Evolutionary conservation across 2,329 filamentous ascomycete species (phyloP).

Genomic region (Trichoderma sp.): DNA sequence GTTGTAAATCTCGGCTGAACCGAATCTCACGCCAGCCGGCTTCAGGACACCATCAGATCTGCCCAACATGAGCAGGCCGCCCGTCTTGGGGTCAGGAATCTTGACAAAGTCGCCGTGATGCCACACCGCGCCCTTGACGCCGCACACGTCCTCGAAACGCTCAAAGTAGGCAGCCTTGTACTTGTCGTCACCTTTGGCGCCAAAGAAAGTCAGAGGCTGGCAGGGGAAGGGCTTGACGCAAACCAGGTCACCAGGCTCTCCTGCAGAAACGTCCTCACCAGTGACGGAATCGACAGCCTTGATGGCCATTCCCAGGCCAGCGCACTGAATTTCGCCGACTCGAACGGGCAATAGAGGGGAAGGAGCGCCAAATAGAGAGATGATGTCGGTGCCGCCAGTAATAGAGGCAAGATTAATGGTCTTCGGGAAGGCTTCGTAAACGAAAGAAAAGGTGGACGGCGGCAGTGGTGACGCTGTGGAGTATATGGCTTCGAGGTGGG

Average conservation of each 20-base stretch:
- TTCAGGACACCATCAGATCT: conserved; percentile 92
- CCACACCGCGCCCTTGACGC: conserved; percentile 59
- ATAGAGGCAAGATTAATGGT: conserved; percentile 88
- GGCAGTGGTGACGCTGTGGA: conserved; percentile 90
- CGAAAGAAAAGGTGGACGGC: conserved; percentile 87
- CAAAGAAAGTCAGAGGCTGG: conserved; percentile 89
- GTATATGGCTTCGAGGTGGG: conserved; percentile 77
- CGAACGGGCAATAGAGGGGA: conserved; percentile 73
- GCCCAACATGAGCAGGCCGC: conserved; percentile 86
- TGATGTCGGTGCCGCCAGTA: conserved; percentile 94
- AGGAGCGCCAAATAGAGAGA: conserved; percentile 88
- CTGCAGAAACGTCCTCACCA: conserved; percentile 54
- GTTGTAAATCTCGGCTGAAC: conserved; percentile 94
- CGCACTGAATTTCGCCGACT: conserved; percentile 73
- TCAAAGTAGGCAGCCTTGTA: conserved; percentile 88
- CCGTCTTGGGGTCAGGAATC: conserved; percentile 63
- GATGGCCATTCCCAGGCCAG: conserved; percentile 78
- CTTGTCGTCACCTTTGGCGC: conserved; percentile 60
- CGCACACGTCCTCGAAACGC: conserved; percentile 58
- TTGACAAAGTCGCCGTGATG: conserved; percentile 91
- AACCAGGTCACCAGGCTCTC: conserved; percentile 81
- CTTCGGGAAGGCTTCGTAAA: conserved; percentile 78
- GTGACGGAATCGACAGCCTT: conserved; percentile 56
- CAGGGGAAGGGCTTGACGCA: conserved; percentile 85
- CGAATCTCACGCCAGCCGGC: conserved; percentile 86